Conservation (phyloP, 2,329 filamentous ascomycete species). For the Hymenoscyphus scutula region DNA sequence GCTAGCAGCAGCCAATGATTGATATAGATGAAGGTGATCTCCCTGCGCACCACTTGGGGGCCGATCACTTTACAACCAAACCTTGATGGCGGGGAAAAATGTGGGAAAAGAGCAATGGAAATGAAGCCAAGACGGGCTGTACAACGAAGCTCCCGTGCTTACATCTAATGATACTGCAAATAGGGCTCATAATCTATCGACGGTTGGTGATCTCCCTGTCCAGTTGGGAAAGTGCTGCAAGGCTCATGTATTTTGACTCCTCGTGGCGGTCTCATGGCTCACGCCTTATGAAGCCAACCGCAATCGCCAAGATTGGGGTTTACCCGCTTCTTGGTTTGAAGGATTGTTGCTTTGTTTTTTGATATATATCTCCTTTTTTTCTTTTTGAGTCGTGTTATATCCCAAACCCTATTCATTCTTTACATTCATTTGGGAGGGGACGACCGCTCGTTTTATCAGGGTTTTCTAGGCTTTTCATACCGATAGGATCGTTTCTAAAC, state of each 20-base stretch:
- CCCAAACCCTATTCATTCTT: background rate
- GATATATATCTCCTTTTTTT: background rate
- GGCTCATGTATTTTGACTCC: background rate
- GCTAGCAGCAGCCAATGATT: background rate
- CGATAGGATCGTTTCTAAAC: background rate
- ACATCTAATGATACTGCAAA: background rate
- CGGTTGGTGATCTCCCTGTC: background rate
- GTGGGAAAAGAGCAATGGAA: background rate
- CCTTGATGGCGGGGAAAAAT: background rate
- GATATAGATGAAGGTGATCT: background rate
- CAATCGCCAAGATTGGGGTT: background rate
- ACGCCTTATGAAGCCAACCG: background rate
- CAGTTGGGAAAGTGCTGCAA: background rate
- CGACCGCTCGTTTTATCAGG: background rate
- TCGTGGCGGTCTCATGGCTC: constrained; percentile 1
- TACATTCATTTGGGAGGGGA: background rate
- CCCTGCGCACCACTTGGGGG: background rate
- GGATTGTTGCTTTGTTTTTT: background rate
- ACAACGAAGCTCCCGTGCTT: background rate
- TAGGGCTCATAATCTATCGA: background rate
- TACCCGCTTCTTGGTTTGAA: background rate
- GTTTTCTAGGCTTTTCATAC: background rate
- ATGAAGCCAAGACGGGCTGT: background rate
- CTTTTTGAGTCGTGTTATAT: background rate
- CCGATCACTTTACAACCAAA: background rate